phyloP scores from a whole-genome alignment of 2,329 filamentous ascomycete genomes.

The Apiospora koreana region DNA sequence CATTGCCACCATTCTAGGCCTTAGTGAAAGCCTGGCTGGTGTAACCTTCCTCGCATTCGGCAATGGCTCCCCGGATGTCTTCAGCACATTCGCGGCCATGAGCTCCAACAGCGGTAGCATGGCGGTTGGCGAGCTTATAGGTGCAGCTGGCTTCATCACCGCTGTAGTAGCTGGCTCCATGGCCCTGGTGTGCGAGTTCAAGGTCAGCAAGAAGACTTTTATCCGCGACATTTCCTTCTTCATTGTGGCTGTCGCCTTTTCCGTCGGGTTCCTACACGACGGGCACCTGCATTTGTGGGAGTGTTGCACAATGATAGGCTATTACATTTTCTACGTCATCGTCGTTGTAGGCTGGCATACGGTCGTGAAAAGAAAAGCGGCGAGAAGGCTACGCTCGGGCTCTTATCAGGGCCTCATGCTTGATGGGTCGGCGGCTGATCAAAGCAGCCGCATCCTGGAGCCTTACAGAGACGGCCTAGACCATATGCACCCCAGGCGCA shows the following conservation, averaged over 20 bases:
- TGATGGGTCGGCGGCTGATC: constrained; percentile 54
- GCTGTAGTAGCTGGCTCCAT: constrained; percentile 96
- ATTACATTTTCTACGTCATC: constrained; percentile 86
- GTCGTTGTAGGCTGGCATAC: constrained; percentile 93
- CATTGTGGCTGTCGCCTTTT: constrained; percentile 81
- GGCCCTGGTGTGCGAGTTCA: constrained; percentile 94
- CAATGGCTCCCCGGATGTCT: constrained; percentile 97
- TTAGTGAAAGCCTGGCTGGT: constrained; percentile 94
- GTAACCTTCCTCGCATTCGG: constrained; percentile 97
- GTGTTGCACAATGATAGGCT: constrained; percentile 84
- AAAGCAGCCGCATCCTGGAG: constrained; percentile 56
- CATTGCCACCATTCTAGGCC: constrained; percentile 82
- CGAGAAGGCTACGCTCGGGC: constrained; percentile 64
- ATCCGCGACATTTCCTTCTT: constrained; percentile 92
- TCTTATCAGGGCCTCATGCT: constrained; percentile 69
- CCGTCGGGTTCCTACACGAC: constrained; percentile 84
- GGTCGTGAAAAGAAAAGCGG: constrained; percentile 66
- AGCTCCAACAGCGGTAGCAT: constrained; percentile 95
- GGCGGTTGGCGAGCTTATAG: constrained; percentile 92
- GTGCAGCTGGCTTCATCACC: constrained; percentile 93
- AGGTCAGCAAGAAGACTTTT: constrained; percentile 86
- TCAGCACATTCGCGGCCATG: constrained; percentile 98
- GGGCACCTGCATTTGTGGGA: constrained; percentile 86
- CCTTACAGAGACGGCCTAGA: constrained; percentile 65
- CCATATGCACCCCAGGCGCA: constrained; percentile 21